Percentiles rank a stretch among this genome's conserved stretches.
These are phyloP conservation scores for Quercus parvula DNA, from an alignment of 306 rosid genomes.

Conservation along the genomic window DNA sequence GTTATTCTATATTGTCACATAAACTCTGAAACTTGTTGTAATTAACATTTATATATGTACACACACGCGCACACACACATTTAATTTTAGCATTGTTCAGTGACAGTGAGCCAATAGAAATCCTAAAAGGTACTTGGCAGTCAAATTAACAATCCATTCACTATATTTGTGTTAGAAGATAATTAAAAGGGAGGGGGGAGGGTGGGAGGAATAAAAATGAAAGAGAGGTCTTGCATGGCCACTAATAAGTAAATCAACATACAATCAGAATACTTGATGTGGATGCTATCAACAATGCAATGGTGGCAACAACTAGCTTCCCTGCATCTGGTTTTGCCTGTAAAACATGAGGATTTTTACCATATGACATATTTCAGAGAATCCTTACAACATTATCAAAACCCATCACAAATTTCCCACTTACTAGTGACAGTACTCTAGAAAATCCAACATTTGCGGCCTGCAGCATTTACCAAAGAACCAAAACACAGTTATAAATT, in stretches of 20 bases:
- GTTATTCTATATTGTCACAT: not conserved
- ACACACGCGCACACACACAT: no score
- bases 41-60: not conserved
- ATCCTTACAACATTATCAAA: not conserved
- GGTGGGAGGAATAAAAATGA: not conserved
- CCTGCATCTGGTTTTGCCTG: conserved; percentile 36
- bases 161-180: not conserved
- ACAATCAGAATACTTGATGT: conserved; percentile 27
- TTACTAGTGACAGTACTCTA: conserved; percentile 22
- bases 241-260: conserved; percentile 7
- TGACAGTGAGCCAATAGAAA: not conserved
- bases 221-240: not conserved
- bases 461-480: conserved; percentile 24
- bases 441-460: conserved; percentile 18
- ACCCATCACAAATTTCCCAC: not conserved
- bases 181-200: not conserved
- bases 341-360: not conserved
- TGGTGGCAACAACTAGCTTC: conserved; percentile 21
- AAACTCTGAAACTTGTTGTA: not conserved
- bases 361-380: not conserved
- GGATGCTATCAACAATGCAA: conserved; percentile 33
- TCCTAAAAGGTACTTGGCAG: not conserved
- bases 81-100: not conserved
- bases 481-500: conserved; percentile 1
- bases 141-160: not conserved